Conservation (phyloP, 129 eudicot species). For the Centella asiatica region DNA sequence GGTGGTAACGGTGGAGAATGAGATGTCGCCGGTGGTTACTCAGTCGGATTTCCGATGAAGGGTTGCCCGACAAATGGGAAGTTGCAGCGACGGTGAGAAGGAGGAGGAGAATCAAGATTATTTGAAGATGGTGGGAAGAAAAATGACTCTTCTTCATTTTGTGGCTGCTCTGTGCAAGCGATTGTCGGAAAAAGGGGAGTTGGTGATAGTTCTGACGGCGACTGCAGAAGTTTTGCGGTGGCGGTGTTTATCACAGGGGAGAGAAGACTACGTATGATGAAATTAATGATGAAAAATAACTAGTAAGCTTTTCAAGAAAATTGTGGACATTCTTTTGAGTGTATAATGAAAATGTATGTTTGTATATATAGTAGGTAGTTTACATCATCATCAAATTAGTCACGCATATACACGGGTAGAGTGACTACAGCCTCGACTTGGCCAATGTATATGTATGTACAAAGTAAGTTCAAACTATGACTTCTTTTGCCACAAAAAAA, state of each 20-base stretch:
- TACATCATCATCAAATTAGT: slow-evolving; percentile 2
- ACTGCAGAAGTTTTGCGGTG: slow-evolving; percentile 7
- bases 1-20: slow-evolving; percentile 26
- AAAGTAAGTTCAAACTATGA: too few relatives aligned
- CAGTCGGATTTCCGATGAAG: slow-evolving; percentile 10
- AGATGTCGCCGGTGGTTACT: slow-evolving; percentile 19
- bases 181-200: background rate
- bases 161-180: background rate
- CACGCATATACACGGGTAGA: background rate
- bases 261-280: background rate
- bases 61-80: slow-evolving; percentile 5
- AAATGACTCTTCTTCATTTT: slow-evolving; percentile 21
- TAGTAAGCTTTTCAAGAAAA: background rate
- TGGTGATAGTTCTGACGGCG: background rate
- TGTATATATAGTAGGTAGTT: background rate
- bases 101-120: slow-evolving; percentile 23
- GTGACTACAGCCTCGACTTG: too few relatives aligned
- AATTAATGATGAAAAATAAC: too few relatives aligned
- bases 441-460: too few relatives aligned
- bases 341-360: background rate
- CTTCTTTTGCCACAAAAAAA: too few relatives aligned
- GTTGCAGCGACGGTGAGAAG: slow-evolving; percentile 18
- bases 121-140: background rate
- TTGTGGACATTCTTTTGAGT: background rate
- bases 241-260: slow-evolving; percentile 18